Base-by-base conservation (phyloP, 768 basidiomycete species). In the Sporobolomyces pararoseus region DNA sequence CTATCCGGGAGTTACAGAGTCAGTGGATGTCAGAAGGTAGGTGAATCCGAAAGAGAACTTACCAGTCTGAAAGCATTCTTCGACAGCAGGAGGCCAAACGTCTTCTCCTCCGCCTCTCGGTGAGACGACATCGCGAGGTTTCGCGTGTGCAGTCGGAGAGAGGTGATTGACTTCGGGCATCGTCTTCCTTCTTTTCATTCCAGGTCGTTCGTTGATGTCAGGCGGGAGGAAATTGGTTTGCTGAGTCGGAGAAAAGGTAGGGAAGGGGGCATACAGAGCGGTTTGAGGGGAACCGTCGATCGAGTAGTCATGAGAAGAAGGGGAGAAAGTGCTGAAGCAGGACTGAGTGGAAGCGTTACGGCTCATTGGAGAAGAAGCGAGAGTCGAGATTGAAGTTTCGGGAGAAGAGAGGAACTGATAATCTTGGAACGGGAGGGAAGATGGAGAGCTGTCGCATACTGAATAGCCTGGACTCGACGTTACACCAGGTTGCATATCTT, bases 41-140 rank as follows among this genome's bases (percentile, higher is more conserved):
- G 39, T 42, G 17, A 42, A 17, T 9, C 9, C 39, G 39, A 42
- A 42, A 42, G 10, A 17, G 10, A 17, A 61, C 77, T 25, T 32
- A 76, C 77, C 74, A 13, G 65, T 58, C 17, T 72, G 65, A 51
- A 77, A 78, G 19, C 75, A 75, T 1, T 72, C 71, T 39, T 77
- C 76, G 16, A 75, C 69, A 7, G 72, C 74, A 0, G 51, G 27
- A 5, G 75, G 73, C 77, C 77, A 78, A 16, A 78, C 75, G 17
- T 78, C 75, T 19, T 73, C 68, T 0, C 72, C 73, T 16, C 72
- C 64, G 49, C 71, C 72, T 27, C 65, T 71, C 21, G 44, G 42
- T 23, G 62, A 29, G 23, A 9, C 31, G 5, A 32, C 10, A 29
- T 21, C 16, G 34, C 52, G 39, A 13, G 3, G 25, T 46, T 53